Percentiles rank a stretch among this genome's conserved stretches.
Evolutionary conservation across 768 basidiomycete species (phyloP).

Genomic region (Boletus pseudopeckii): DNA sequence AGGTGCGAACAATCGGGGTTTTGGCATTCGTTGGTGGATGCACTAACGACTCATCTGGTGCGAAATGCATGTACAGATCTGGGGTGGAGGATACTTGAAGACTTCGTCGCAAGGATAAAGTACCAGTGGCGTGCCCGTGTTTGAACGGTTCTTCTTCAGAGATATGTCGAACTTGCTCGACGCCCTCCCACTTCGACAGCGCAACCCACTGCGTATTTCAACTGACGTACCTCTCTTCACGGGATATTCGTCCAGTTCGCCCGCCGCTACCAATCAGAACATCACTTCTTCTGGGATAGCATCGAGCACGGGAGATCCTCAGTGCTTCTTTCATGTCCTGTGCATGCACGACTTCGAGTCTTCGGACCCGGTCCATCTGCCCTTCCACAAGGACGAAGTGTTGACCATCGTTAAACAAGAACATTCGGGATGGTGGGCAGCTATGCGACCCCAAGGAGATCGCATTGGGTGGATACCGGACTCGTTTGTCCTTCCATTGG

Average conservation of each 20-base stretch:
- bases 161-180: conserved; percentile 11
- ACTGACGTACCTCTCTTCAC: conserved; percentile 36
- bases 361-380: conserved; percentile 56
- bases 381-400: conserved; percentile 65
- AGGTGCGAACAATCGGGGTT: background rate
- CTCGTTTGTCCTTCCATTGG: conserved; percentile 58
- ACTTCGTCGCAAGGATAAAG: conserved; percentile 11
- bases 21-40: background rate
- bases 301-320: conserved; percentile 31
- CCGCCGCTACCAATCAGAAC: conserved; percentile 12
- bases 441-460: conserved; percentile 51
- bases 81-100: background rate
- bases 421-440: conserved; percentile 80
- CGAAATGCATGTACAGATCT: background rate
- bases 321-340: conserved; percentile 40
- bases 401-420: conserved; percentile 67
- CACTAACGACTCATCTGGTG: conserved; percentile 11
- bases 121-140: background rate
- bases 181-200: conserved; percentile 4
- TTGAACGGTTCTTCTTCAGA: background rate
- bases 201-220: conserved; percentile 24
- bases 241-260: conserved; percentile 28
- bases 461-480: conserved; percentile 75
- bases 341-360: conserved; percentile 69
- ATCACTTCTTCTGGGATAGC: conserved; percentile 20